Conservation (phyloP, 2,329 filamentous ascomycete genomes). For the Aureobasidium sp. region DNA sequence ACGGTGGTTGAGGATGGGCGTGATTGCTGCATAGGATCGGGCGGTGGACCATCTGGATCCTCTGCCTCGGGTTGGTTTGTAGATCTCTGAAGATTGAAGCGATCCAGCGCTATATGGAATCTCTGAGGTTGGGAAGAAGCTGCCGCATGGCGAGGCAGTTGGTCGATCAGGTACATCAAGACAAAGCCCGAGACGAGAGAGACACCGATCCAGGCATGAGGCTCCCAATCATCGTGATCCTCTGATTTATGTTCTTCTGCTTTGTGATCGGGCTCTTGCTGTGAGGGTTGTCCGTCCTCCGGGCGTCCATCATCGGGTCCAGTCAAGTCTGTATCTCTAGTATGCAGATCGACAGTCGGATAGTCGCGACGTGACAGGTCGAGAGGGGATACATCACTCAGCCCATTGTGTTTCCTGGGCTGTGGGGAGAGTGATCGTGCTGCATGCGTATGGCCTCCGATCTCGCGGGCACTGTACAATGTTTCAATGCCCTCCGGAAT, state of each 20-base stretch:
- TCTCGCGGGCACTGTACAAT: constrained; percentile 54
- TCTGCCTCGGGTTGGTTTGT: constrained; percentile 17
- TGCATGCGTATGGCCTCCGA: constrained; percentile 20
- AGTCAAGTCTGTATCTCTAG: constrained; percentile 18
- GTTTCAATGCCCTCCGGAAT: constrained; percentile 96
- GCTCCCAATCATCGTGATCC: constrained; percentile 38
- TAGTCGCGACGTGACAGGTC: not conserved
- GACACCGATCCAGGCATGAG: constrained; percentile 75
- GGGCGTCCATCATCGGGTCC: constrained; percentile 27
- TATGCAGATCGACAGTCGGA: not conserved
- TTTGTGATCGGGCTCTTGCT: constrained; percentile 1
- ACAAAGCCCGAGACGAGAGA: constrained; percentile 84
- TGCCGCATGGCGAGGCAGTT: constrained; percentile 66
- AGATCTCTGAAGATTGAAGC: constrained; percentile 17
- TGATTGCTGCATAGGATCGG: constrained; percentile 32
- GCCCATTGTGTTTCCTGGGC: not conserved
- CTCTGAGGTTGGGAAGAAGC: constrained; percentile 53
- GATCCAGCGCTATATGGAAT: constrained; percentile 79
- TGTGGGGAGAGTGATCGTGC: not conserved
- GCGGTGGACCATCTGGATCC: constrained; percentile 30
- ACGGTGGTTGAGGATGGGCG: constrained; percentile 57
- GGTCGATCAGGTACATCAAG: constrained; percentile 94
- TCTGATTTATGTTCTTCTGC: not conserved
- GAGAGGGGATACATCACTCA: not conserved
- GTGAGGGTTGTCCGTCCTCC: not conserved